Conservation (phyloP, 139 green algal species). For the Micractinium conductrix region DNA sequence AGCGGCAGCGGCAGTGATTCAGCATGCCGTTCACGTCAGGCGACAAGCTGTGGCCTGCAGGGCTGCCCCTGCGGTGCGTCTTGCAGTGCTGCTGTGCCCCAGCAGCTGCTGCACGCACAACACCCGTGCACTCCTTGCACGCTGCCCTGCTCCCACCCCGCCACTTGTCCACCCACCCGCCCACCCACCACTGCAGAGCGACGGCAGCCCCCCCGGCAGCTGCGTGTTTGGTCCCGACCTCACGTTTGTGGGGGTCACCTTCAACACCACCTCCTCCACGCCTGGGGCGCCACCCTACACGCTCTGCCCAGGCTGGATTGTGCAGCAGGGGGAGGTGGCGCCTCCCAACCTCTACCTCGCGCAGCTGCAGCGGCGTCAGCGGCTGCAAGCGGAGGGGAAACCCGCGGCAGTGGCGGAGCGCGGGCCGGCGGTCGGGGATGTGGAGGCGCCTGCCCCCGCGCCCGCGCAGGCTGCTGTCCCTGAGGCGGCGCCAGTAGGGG, state of each 20-base stretch:
- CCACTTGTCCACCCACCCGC: neutral
- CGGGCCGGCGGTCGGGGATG: too few relatives aligned
- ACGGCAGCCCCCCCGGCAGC: neutral
- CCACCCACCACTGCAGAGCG: neutral
- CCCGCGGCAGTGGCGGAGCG: too few relatives aligned
- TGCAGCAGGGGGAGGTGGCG: neutral
- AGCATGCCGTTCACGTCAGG: too few relatives aligned
- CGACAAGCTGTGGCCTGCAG: too few relatives aligned
- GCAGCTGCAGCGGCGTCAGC: neutral
- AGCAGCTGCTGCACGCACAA: neutral
- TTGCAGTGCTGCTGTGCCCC: too few relatives aligned
- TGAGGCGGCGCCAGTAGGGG: neutral
- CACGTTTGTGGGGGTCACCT: conserved; percentile 7
- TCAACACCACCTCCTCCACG: neutral
- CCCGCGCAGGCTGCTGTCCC: neutral
- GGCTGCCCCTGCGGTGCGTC: too few relatives aligned
- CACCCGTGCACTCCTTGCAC: neutral
- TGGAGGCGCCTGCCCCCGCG: neutral
- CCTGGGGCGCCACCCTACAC: neutral
- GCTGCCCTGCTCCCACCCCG: neutral
- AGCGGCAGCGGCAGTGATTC: too few relatives aligned
- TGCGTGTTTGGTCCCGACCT: conserved; percentile 22
- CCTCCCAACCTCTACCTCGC: neutral
- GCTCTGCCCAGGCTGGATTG: neutral
- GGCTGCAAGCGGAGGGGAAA: neutral